Percentiles rank a stretch among this genome's conserved stretches.
Conservation (phyloP, 2,329 filamentous ascomycete genomes). For the Dactylellina parvicollis region DNA sequence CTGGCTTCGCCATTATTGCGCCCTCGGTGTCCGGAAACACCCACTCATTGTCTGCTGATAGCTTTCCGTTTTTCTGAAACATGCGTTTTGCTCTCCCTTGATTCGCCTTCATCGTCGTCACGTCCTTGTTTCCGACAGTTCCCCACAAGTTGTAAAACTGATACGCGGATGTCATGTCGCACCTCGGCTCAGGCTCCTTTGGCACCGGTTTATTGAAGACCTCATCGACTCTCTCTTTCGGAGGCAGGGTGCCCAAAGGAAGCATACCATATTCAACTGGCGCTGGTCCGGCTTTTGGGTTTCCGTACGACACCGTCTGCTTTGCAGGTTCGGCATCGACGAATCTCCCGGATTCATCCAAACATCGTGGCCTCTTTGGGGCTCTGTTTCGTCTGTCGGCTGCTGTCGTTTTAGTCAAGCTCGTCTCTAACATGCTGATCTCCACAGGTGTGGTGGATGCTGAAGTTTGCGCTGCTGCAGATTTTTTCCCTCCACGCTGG, state of each 20-base stretch:
- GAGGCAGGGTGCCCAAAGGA: constrained; percentile 43
- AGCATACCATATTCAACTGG: constrained; percentile 49
- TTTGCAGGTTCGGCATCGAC: constrained; percentile 41
- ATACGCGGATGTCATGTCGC: constrained; percentile 32
- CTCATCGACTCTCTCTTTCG: constrained; percentile 48
- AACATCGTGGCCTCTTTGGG: background rate
- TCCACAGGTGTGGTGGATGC: constrained; percentile 23
- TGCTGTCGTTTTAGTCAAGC: constrained; percentile 10
- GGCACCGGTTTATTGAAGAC: constrained; percentile 50
- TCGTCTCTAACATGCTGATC: background rate
- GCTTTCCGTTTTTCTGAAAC: constrained; percentile 29
- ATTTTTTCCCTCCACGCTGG: constrained; percentile 27
- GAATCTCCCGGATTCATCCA: constrained; percentile 38
- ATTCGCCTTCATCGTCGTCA: constrained; percentile 36
- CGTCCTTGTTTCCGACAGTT: constrained; percentile 46
- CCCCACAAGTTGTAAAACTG: constrained; percentile 44
- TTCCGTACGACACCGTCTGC: constrained; percentile 37
- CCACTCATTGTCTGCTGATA: constrained; percentile 36
- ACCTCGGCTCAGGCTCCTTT: constrained; percentile 41
- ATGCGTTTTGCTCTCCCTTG: constrained; percentile 43
- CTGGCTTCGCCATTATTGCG: background rate
- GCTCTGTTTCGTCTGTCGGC: constrained; percentile 21
- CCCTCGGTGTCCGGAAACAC: constrained; percentile 42
- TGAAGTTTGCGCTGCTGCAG: constrained; percentile 8
- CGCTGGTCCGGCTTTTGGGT: constrained; percentile 28